Evolutionary conservation across 306 rosid species (phyloP), one percentile per base, ranked within the genome.

Genomic region (Herpetospermum pedunculosum): DNA sequence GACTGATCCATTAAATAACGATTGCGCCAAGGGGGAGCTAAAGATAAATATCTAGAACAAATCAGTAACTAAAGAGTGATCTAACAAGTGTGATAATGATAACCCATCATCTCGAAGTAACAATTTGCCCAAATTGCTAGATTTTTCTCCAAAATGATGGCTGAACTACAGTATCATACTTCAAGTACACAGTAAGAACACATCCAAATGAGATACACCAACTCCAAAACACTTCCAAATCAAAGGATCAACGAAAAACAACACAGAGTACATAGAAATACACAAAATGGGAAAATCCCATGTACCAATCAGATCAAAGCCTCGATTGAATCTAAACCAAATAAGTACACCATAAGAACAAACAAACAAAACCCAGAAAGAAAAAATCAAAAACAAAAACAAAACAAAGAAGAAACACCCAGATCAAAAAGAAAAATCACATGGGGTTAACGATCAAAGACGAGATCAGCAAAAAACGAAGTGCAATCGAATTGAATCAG

Each of bases 391-490:
- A 41, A 37, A 48, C 53, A 48, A 48, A 48, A n/a, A n/a, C n/a
- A n/a, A n/a, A n/a, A n/a, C n/a, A n/a, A 48, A 21, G 53, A 48
- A 48, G 53, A 41, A 43, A 38, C 40, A 44, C 34, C 38, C 73
- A 68, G 73, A 68, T 68, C 73, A 68, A 25, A 69, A 9, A 28
- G 23, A 47, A 29, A 29, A 46, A 70, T 70, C 37, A 70, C 74
- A 70, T 70, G 40, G 74, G 41, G 74, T 44, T 70, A 46, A 1
- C 58, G 15, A 62, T 15, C 30, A 70, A 49, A 58, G n/a, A 37
- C 4, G 77, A 83, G 95, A 88, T 88, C 89, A 60, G 29, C 48
- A 19, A 59, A 34, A 55, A 72, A 47, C n/a, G 50, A 28, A 64
- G 7, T 44, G 48, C 37, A 62, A 41, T 13, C 57, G 71, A 64